Evolutionary conservation across 345 rosid genomes (phyloP).

Genomic region (Hibiscus tridactylites): DNA sequence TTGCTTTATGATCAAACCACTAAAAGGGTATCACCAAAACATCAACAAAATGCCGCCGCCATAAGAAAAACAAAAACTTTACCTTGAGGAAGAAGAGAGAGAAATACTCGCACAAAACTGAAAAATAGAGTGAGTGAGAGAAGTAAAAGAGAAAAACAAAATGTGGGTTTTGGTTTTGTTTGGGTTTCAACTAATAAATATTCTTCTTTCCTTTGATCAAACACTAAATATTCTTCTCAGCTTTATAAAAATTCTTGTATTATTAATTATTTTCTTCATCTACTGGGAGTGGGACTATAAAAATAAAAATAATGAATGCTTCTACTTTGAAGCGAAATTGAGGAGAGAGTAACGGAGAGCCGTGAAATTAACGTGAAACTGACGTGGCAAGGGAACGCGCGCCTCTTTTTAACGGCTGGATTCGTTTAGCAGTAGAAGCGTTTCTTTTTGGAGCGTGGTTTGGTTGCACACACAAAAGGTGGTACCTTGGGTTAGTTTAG

Average conservation of each 20-base stretch:
- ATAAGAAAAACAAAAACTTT: background rate
- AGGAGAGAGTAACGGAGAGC: conserved; percentile 6
- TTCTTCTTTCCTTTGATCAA: too few relatives aligned
- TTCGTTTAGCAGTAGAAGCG: background rate
- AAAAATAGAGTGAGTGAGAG: background rate
- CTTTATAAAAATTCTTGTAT: background rate
- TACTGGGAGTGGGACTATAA: background rate
- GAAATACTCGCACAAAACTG: background rate
- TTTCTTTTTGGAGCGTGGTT: background rate
- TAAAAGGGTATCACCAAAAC: background rate
- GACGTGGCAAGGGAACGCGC: conserved; percentile 18
- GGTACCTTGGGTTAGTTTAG: background rate
- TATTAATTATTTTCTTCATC: background rate
- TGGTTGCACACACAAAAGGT: background rate
- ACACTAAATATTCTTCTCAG: background rate
- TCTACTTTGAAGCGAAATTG: background rate
- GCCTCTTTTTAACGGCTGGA: conserved; percentile 19
- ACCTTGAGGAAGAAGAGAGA: background rate
- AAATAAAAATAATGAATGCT: background rate
- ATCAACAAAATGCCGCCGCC: background rate
- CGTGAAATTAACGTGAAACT: conserved; percentile 10
- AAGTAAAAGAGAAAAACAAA: background rate
- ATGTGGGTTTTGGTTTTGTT: background rate
- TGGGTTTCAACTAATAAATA: background rate
- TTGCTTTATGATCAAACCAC: conserved; percentile 7